These are phyloP conservation scores for Lepidium sativum DNA, from an alignment of 345 rosid genomes.

Conservation along the genomic window DNA sequence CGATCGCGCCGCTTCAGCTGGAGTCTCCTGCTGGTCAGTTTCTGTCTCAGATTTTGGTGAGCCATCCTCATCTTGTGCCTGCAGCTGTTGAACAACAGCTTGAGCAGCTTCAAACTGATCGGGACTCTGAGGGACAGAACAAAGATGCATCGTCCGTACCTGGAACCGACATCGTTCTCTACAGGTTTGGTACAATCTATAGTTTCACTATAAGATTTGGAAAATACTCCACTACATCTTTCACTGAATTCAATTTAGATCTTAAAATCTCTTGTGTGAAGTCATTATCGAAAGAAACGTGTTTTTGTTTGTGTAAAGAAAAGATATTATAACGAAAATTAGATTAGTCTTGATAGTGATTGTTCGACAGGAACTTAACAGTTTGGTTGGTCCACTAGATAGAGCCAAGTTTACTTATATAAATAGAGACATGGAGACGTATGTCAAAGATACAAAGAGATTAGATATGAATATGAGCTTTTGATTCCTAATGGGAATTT, in stretches of 20 bases:
- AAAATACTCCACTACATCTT: background rate
- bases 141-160: slow-evolving; percentile 56
- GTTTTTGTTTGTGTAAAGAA: background rate
- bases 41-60: slow-evolving; percentile 66
- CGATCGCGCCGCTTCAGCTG: slow-evolving; percentile 76
- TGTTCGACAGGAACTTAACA: background rate
- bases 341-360: background rate
- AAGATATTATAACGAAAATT: background rate
- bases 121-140: slow-evolving; percentile 55
- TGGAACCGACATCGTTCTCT: slow-evolving; percentile 70
- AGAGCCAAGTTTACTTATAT: background rate
- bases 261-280: background rate
- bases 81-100: slow-evolving; percentile 97
- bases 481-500: background rate
- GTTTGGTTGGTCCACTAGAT: slow-evolving; percentile 1
- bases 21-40: slow-evolving; percentile 94
- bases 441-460: background rate
- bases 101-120: slow-evolving; percentile 84
- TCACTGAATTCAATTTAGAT: background rate
- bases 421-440: background rate
- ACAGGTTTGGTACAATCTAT: slow-evolving; percentile 45
- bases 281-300: background rate
- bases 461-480: background rate
- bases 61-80: slow-evolving; percentile 91
- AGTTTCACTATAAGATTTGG: background rate